Evolutionary conservation across 371 early-diverging fungal genomes (phyloP).

Genomic region (Mucor circinelloides): DNA sequence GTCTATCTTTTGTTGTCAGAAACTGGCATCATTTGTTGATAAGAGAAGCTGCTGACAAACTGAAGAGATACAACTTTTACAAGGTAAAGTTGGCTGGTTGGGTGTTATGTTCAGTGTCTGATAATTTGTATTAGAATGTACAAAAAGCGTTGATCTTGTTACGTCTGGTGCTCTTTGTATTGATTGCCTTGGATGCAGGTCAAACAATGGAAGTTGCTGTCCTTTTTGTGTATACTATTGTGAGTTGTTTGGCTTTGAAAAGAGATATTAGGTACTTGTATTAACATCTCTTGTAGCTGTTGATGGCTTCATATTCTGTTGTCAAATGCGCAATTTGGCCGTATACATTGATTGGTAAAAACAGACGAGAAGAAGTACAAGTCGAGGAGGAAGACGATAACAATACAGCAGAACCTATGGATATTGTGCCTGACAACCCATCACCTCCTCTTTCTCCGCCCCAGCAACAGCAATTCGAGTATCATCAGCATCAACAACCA

Average conservation of each 20-base stretch:
- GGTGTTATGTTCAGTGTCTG: not conserved
- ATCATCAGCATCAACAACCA: not conserved
- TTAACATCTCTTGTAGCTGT: not conserved
- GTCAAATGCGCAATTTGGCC: not conserved
- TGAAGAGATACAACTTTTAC: not conserved
- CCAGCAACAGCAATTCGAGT: not conserved
- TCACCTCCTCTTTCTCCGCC: not conserved
- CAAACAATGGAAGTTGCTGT: not conserved
- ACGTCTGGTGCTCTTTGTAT: not conserved
- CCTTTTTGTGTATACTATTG: not conserved
- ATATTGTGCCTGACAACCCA: not conserved
- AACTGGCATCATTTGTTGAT: not conserved
- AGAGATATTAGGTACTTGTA: not conserved
- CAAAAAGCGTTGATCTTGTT: not conserved
- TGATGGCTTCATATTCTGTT: not conserved
- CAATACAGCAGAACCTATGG: not conserved
- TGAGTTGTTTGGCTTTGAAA: not conserved
- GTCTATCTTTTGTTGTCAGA: not conserved
- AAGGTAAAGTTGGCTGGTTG: not conserved
- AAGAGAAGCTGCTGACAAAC: not conserved
- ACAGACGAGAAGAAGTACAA: not conserved
- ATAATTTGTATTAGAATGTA: not conserved
- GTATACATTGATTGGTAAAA: not conserved
- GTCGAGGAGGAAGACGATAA: not conserved
- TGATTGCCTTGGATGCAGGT: not conserved